Evolutionary conservation across 1,139 yeast species (phyloP).

Genomic region (Pneumocystis murina): DNA sequence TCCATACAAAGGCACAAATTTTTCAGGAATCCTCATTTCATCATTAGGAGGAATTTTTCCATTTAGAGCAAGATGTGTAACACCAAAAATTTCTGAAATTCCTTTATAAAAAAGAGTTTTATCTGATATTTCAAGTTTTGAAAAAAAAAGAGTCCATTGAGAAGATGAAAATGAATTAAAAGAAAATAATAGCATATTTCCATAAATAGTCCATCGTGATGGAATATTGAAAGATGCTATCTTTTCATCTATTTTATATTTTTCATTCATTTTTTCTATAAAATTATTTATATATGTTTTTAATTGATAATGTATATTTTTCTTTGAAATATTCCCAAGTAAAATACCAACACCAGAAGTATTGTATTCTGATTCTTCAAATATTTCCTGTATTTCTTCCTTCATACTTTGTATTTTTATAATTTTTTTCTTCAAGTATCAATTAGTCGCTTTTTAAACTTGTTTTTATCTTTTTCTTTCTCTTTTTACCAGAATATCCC

Average conservation of each 20-base stretch:
- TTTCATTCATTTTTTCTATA: not conserved
- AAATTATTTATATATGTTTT: not conserved
- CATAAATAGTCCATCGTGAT: not conserved
- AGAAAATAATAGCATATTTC: conserved; percentile 4
- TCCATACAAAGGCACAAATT: conserved; percentile 46
- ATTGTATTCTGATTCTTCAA: not conserved
- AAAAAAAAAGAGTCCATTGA: conserved; percentile 1
- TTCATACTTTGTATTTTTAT: not conserved
- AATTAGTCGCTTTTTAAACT: not conserved
- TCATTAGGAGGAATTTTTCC: conserved; percentile 45
- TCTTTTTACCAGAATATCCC: not conserved
- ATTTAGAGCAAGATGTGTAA: conserved; percentile 58
- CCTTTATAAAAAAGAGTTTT: not conserved
- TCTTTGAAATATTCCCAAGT: not conserved
- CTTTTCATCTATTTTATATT: not conserved
- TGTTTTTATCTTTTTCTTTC: not conserved
- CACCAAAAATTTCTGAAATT: not conserved
- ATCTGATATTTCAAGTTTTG: not conserved
- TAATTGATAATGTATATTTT: not conserved
- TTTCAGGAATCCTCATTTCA: conserved; percentile 47
- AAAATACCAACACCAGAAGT: not conserved
- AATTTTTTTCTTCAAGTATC: not conserved
- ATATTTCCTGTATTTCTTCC: not conserved
- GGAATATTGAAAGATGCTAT: not conserved
- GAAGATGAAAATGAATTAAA: conserved; percentile 1